Base-by-base conservation (phyloP, 768 basidiomycete species). In the Boletus insuetus region DNA sequence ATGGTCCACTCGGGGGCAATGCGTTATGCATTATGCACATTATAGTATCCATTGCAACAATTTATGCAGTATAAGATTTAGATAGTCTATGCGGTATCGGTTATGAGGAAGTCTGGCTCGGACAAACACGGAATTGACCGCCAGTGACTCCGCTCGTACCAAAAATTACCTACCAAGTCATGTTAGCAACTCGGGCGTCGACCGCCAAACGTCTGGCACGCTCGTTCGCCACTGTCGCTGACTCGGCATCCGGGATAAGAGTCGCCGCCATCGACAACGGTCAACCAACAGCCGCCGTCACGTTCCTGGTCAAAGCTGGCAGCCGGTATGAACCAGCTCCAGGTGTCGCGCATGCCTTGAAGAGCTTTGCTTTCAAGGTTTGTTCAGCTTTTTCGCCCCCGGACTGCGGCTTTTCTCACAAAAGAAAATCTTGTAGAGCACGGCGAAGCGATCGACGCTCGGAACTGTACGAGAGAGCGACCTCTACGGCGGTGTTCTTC, bases 311-410 rank as follows among this genome's bases (percentile, higher is more conserved):
- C 73, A 96, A 94, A 74, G 96, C 92, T 51, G 96, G 96, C 51
- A 86, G 86, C 67, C 79, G 97, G 66, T 94, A 85, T 71, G 90
- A 99, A 79, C 74, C 84, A 59, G 87, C 87, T 69, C 84, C 93
- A 41, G 96, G 96, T 64, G 84, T 94, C 55, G 94, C 96, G 3
- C 91, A 96, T 77, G 87, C 85, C 58, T 81, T 98, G 73, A 97
- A 97, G 82, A 95, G 94, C 84, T 98, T 94, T 82, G 89, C 94
- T 56, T 98, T 96, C 86, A 98, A 97, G 89, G 96, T 98, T 62
- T 46, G 85, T 68, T 45, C 38, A 22, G 1, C 5, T 12, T 40
- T 52, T 41, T 51, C 5, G 1, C 12, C 22, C 39, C 3, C 11
- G 6, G 2, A 22, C 9, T 10, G 19, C 35, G n/a, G 16, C 22